A percentile compares a stretch with the other conserved stretches of the same genome.
Conservation (phyloP, 176 grass and related monocot genomes). For the Zoysia pacifica region DNA sequence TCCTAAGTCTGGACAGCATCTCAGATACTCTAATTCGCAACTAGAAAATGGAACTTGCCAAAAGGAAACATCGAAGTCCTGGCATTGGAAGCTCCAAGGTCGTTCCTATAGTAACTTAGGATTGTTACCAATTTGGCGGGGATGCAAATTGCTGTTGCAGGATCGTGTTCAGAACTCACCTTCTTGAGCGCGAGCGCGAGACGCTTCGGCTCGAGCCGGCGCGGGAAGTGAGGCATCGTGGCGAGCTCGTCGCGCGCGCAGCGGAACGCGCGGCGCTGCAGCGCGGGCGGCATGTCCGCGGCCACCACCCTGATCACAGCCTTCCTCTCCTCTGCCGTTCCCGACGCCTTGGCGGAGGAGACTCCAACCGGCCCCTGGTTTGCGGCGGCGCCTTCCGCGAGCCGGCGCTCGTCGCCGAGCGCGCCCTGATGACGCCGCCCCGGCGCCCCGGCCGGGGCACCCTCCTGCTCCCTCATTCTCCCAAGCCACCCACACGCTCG, state of each 20-base stretch:
- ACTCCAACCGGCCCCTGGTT: neutral
- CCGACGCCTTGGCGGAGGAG: conserved; percentile 28
- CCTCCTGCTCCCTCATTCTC: conserved; percentile 43
- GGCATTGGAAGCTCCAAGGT: no score
- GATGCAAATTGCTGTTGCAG: neutral
- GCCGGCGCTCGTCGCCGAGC: conserved; percentile 55
- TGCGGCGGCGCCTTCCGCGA: conserved; percentile 28
- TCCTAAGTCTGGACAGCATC: no score
- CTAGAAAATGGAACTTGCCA: no score
- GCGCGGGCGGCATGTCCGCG: conserved; percentile 67
- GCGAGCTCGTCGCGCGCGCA: conserved; percentile 74
- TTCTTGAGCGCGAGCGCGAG: conserved; percentile 91
- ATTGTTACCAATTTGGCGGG: no score
- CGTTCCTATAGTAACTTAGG: no score
- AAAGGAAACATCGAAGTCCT: no score
- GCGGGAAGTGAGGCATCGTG: conserved; percentile 69
- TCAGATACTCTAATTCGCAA: no score
- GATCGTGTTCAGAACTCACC: conserved; percentile 41
- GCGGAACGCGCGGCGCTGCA: conserved; percentile 83
- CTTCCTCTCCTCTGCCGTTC: conserved; percentile 38
- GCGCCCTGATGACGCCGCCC: conserved; percentile 58
- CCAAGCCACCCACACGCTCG: neutral
- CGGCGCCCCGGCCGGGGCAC: conserved; percentile 51
- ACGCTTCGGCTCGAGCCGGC: conserved; percentile 71
- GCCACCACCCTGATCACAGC: conserved; percentile 67